Evolutionary conservation across 2,329 filamentous ascomycete genomes (phyloP), one percentile per base, ranked within the genome.

Genomic region (Passalora sequoiae): DNA sequence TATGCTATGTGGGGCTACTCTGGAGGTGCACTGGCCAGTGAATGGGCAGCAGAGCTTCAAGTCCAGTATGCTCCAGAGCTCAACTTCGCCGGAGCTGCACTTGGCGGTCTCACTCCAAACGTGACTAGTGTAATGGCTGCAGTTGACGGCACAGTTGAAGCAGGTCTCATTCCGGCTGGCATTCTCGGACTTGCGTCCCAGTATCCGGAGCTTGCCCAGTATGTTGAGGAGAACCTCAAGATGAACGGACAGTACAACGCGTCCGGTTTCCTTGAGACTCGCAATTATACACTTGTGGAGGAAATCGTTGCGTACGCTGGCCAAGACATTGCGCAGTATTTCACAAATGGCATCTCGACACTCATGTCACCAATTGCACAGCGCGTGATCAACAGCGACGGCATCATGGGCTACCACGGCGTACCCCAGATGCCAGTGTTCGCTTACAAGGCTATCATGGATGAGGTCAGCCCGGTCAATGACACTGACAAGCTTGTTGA

Each of bases 31-130:
- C 49, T 78, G 13, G 74, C 75, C 0, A 71, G 64, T 2, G 73
- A 72, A 21, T 75, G 69, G 65, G 76, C 76, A 0, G 69, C 72
- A 12, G 74, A 78, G 38, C 56, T 78, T 16, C 73, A 75, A 31
- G 61, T 65, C 1, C 60, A 62, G 4, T 80, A 80, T 47, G 76
- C 76, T 0, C 74, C 76, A 0, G 74, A 77, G 28, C 57, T 80
- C 4, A 59, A 64, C 2, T 65, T 80, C 22, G 61, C 61, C 1
- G 75, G 74, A 2, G 69, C 67, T 1, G 75, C 72, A 0, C 49
- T 78, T 0, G 75, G 76, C 3, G 75, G 75, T 0, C 48, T 72
- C 3, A 65, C 69, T 0, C 64, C 71, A 0, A 69, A 73, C 19
- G 53, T 70, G 7, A 62, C 60, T 1, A 61, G 53, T 2, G 65